A percentile compares a stretch with the other conserved stretches of the same genome.
Conservation (phyloP, 495 filamentous ascomycete genomes). For the Xylaria cubensis region DNA sequence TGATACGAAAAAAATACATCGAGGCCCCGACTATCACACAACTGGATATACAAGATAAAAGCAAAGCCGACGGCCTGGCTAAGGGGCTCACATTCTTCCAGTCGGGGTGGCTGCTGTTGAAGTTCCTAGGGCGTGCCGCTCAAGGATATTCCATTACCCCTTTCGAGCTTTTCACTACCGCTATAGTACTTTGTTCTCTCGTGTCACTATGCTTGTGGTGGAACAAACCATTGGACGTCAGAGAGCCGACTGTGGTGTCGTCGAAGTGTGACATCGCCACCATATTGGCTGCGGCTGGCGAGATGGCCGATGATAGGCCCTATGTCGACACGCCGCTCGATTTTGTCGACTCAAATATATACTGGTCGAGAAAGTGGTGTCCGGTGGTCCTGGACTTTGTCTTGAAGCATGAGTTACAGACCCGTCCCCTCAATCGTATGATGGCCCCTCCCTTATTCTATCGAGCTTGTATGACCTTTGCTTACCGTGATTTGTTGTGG, state of each 20-base stretch:
- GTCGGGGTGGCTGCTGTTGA: background rate
- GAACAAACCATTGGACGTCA: background rate
- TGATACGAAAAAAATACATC: background rate
- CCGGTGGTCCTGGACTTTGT: background rate
- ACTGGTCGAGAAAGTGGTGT: slow-evolving; percentile 14
- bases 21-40: background rate
- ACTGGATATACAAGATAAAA: background rate
- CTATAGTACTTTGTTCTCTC: background rate
- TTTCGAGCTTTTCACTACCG: background rate
- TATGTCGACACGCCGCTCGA: background rate
- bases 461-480: background rate
- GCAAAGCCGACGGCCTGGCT: background rate
- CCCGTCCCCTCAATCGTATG: background rate
- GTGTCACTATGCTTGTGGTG: background rate
- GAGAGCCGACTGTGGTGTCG: background rate
- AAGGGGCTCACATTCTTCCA: background rate
- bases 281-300: background rate
- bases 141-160: background rate
- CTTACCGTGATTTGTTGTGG: background rate
- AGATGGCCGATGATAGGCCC: background rate
- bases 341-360: background rate
- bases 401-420: background rate
- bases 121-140: background rate
- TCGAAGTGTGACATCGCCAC: background rate
- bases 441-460: background rate